phyloP scores from a whole-genome alignment of 176 grass and related monocot species.

The Eragrostis nindensis region DNA sequence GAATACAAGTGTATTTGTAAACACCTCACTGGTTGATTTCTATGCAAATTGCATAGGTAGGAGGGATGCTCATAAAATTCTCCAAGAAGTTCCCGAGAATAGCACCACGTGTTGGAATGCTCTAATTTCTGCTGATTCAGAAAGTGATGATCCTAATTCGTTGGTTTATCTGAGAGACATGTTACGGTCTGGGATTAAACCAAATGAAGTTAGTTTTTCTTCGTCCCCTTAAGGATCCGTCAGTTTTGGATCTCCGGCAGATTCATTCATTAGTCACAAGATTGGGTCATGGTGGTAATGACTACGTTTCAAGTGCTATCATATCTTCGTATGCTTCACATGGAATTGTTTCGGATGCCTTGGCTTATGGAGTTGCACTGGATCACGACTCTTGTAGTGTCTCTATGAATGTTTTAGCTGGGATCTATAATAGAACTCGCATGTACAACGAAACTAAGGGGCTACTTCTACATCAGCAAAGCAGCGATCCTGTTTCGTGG shows the following conservation, averaged over 20 bases:
- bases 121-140: conserved; percentile 51
- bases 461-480: conserved; percentile 54
- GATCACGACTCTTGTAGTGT: conserved; percentile 37
- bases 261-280: conserved; percentile 74
- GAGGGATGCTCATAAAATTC: conserved; percentile 48
- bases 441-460: conserved; percentile 60
- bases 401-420: conserved; percentile 62
- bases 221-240: conserved; percentile 58
- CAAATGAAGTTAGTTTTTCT: conserved; percentile 67
- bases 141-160: conserved; percentile 33
- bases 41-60: conserved; percentile 47
- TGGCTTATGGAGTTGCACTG: conserved; percentile 48
- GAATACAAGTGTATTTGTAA: conserved; percentile 47
- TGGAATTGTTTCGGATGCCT: conserved; percentile 51
- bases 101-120: conserved; percentile 66
- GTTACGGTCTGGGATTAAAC: conserved; percentile 55
- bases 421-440: conserved; percentile 56
- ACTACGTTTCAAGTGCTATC: conserved; percentile 68
- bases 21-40: conserved; percentile 57
- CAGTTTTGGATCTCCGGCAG: conserved; percentile 50
- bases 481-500: conserved; percentile 63
- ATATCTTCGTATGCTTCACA: conserved; percentile 69
- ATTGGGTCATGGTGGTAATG: conserved; percentile 57
- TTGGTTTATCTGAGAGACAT: conserved; percentile 56
- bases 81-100: conserved; percentile 49